Evolutionary conservation across 768 basidiomycete species (phyloP), one percentile per base, ranked within the genome.

Genomic region (Kwoniella dejecticola): DNA sequence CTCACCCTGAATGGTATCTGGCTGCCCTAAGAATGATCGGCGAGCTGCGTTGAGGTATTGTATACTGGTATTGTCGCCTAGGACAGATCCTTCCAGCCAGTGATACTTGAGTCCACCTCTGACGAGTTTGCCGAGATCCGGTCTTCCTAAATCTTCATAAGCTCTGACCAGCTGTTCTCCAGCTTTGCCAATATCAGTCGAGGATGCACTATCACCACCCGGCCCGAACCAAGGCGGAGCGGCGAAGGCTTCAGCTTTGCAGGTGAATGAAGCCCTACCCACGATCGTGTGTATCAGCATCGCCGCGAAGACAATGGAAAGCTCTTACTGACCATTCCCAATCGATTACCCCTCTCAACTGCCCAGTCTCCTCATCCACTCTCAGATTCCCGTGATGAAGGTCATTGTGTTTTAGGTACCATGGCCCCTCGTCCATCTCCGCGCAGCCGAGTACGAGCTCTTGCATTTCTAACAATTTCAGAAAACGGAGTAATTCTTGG

Each of bases 371-470:
- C 15, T 67, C 56, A 48, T 76, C 66, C 30, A 76, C 56, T 27
- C 77, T 55, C n/a, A 73, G 57, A 27, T 79, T 71, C 57, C 67
- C 74, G 10, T 70, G 74, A 36, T 66, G 71, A n/a, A 67, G 57
- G 23, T 76, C 61, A 42, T 50, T 53, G 40, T 75, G 71, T 44
- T 63, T 68, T 45, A 76, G 57, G 42, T 62, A 72, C 49, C 52
- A 57, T 7, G 60, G 60, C 8, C 59, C 58, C 2, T 26, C 2
- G 8, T 52, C 52, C 50, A 62, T 23, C 42, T 62, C 60, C 3
- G 38, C 36, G 30, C 64, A 62, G 2, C n/a, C 41, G 15, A 33
- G 30, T 1, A 66, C 57, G 23, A 54, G 21, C 0, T 44, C 57
- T 31, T 40, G 36, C 21, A 47, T 31, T 33, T 69, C 64, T n/a